Evolutionary conservation across 306 rosid species (phyloP), one percentile per base, ranked within the genome.

Genomic region (Adenanthera pavonina): DNA sequence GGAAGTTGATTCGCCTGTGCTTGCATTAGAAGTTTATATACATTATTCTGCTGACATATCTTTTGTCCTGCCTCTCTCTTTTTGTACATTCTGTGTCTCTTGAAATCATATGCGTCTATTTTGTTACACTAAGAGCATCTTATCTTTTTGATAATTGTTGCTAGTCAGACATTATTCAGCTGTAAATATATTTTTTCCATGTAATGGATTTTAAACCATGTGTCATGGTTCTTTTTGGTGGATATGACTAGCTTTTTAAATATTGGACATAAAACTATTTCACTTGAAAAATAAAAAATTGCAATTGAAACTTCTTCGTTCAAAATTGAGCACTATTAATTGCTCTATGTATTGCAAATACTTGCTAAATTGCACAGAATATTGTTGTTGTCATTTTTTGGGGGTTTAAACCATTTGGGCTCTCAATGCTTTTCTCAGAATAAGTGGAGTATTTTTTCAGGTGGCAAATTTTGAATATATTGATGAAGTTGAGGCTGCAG

Each of bases 391-490:
- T 78, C 40, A 36, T 15, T 35, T 53, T 49, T 10, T 40, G 8
- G 0, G 33, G 66, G 64, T 49, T 81, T 72, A 25, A 25, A 19
- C 48, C 38, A 16, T 20, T 72, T 85, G 75, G 69, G 8, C 15
- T 68, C 15, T 68, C 62, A 56, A 17, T 62, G 70, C 52, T 67
- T 79, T 78, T 59, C 66, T 60, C 43, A 53, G 78, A 44, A 77
- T 35, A 74, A 74, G 72, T 62, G 44, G 48, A 20, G 75, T 74
- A 38, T 79, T 66, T 75, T 78, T 81, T 74, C 82, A 95, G 99
- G 99, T 95, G 78, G 99, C 99, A 78, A 95, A 95, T 85, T 95
- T 95, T 84, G 94, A 91, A 84, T 95, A 95, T 86, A 93, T 95
- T 87, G 99, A 95, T 61, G 89, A 95, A 83, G 90, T 78, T 81